Evolutionary conservation across 2,329 filamentous ascomycete species (phyloP), one percentile per base, ranked within the genome.

Genomic region (Ceratocystiopsis minuta): DNA sequence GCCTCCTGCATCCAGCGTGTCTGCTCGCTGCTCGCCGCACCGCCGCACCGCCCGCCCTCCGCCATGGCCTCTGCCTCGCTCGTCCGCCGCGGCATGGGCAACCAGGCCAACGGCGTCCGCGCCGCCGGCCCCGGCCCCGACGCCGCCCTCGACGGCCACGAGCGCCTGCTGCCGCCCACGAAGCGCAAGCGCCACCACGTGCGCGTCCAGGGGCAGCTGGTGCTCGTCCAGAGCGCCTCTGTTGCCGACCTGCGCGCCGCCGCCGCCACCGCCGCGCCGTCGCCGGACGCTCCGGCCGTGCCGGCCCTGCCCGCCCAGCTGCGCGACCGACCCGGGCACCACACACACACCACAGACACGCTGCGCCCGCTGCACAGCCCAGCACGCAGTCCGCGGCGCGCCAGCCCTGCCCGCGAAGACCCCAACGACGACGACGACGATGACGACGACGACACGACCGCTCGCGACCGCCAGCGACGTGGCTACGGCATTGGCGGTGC

Each of bases 401-500:
- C 11, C n/a, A n/a, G n/a, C n/a, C n/a, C n/a, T 15, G 40, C 35
- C 28, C 12, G 12, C 4, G 28, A 42, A 9, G 17, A 6, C 13
- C 4, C 17, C 32, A 16, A 39, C 38, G 31, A 5, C 38, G 32
- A 24, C 28, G 32, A 28, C 37, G 32, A 13, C n/a, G 41, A 39
- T 34, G 51, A 54, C 24, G 49, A 46, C 41, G 45, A 49, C 40
- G 54, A 56, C 46, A 52, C 54, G n/a, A 48, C 45, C 4, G 42
- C 46, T 34, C 45, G 55, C 28, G 54, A 58, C 38, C 47, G 52
- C 10, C 57, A 60, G 45, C 48, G 58, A 28, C 50, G 60, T 18
- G 56, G 58, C 3, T 62, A 60, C 41, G 59, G 60, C 15, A 62
- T 62, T 34, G 60, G 60, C 3, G 60, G 59, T 2, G 55, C 54